phyloP scores from a whole-genome alignment of 2,329 filamentous ascomycete genomes.

The Cytospora schulzeri region DNA sequence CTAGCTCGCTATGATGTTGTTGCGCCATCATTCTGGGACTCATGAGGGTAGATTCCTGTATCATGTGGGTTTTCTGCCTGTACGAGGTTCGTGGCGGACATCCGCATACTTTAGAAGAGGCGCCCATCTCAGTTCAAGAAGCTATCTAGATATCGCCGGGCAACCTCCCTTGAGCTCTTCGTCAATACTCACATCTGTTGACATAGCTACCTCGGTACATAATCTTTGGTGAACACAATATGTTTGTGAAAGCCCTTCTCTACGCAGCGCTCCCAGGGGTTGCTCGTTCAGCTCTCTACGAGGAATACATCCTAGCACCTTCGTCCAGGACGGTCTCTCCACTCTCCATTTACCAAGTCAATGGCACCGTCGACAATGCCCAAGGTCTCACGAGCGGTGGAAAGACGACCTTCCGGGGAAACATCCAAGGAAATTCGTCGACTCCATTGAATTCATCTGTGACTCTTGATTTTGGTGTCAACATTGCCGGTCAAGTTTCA shows the following conservation, averaged over 20 bases:
- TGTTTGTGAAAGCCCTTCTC: slow-evolving; percentile 6
- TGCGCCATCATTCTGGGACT: neutral
- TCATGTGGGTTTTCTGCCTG: slow-evolving; percentile 4
- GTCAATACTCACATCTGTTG: neutral
- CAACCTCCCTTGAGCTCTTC: neutral
- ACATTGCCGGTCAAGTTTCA: slow-evolving; percentile 42
- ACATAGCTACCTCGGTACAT: neutral
- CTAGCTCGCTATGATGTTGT: slow-evolving; percentile 21
- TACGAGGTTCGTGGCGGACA: neutral
- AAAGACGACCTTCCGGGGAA: slow-evolving; percentile 14
- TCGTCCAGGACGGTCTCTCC: slow-evolving; percentile 28
- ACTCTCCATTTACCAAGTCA: slow-evolving; percentile 25
- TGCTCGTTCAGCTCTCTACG: slow-evolving; percentile 18
- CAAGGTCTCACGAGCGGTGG: slow-evolving; percentile 31
- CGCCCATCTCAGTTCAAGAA: neutral
- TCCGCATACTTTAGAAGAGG: neutral
- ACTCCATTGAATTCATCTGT: slow-evolving; percentile 39
- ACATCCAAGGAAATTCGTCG: neutral
- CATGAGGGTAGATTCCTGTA: neutral
- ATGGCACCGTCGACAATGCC: slow-evolving; percentile 29
- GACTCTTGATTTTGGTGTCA: slow-evolving; percentile 43
- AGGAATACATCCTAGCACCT: slow-evolving; percentile 32
- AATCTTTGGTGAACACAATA: neutral
- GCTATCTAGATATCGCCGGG: neutral
- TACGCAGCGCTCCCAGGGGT: neutral